These are phyloP conservation scores for Arctium lappa DNA, from an alignment of 129 eudicot species.

Conservation along the genomic window DNA sequence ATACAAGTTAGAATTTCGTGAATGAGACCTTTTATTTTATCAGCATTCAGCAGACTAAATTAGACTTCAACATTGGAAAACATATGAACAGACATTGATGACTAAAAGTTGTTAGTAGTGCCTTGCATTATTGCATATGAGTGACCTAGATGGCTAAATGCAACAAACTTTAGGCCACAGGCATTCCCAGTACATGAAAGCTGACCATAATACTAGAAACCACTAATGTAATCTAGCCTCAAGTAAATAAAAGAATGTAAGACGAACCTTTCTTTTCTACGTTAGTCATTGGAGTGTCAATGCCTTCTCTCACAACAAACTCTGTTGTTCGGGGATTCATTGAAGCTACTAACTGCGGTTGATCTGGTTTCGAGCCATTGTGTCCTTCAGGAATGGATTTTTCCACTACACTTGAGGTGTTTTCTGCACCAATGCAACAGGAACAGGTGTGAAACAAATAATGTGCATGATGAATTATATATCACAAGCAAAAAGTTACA, in stretches of 20 bases:
- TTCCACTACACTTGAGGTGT: slow-evolving; percentile 7
- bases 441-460: not conserved
- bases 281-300: slow-evolving; percentile 16
- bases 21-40: not conserved
- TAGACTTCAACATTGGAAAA: no score
- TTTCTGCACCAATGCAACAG: slow-evolving; percentile 34
- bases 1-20: not conserved
- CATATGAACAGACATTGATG: no score
- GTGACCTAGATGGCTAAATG: not conserved
- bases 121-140: not conserved
- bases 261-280: slow-evolving; percentile 31
- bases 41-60: not conserved
- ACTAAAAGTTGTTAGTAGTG: no score
- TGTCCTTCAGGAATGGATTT: slow-evolving; percentile 19
- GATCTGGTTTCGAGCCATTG: slow-evolving; percentile 12
- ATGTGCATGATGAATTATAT: not conserved
- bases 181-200: not conserved
- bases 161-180: not conserved
- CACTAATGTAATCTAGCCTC: not conserved
- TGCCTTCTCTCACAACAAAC: slow-evolving; percentile 10
- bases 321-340: slow-evolving; percentile 15
- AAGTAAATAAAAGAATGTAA: not conserved
- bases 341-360: slow-evolving; percentile 19
- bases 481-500: no score
- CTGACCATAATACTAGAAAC: not conserved